Evolutionary conservation across 331 rosid genomes (phyloP), one percentile per base, ranked within the genome.

Genomic region (Malus hybrid): DNA sequence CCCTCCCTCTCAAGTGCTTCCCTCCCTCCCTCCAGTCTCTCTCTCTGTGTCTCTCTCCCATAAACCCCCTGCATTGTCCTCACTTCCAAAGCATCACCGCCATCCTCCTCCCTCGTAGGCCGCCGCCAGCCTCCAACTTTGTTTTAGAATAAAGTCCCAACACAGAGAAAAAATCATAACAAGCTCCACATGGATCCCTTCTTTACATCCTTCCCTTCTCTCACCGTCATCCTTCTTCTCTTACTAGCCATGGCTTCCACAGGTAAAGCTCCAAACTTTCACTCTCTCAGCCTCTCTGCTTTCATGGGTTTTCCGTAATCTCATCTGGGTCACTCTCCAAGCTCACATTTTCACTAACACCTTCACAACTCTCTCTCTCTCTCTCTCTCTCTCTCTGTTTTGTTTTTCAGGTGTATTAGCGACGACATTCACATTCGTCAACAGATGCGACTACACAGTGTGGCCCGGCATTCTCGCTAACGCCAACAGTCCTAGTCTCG

Each of bases 381-480:
- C 28, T 2, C 7, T 32, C 22, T 10, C 52, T 1, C 3, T 1
- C 46, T 1, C 8, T 64, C 1, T 56, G 10, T 66, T 48, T 67
- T 10, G 28, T 62, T 22, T 67, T 10, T 28, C 85, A 87, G 96
- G 86, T 65, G 87, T 78, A 19, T 65, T 16, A 1, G 96, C 52
- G 22, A 83, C 97, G 18, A 80, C 97, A 2, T 94, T 94, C 61
- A 88, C 96, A 14, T 94, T 94, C 52, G 87, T 86, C 1, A 94
- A 94, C 88, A 82, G 82, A 54, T 94, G 98, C 29, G 90, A 77
- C 6, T 83, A 83, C 93, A 87, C 97, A 4, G 96, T 94, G 0
- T 94, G 98, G 98, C 98, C 98, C 0, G 98, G 97, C 3, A 86
- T 94, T 80, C 95, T 94, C 11, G 88, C 97, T 11, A 90, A 91